A percentile compares a stretch with the other conserved stretches of the same genome.
Evolutionary conservation across 768 basidiomycete species (phyloP).

Genomic region (Serendipita sp.): DNA sequence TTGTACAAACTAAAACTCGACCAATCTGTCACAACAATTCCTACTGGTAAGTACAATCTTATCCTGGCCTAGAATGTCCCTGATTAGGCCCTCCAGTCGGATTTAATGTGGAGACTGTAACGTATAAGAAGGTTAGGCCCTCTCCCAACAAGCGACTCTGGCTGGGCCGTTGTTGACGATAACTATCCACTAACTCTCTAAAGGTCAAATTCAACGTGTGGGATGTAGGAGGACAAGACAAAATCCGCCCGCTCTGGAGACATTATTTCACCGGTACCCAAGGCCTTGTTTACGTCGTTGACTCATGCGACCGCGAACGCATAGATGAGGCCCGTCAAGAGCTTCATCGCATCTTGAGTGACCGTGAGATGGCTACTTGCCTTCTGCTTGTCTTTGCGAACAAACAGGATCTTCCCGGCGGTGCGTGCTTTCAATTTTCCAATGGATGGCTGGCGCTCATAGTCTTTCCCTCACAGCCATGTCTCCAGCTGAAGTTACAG

Average conservation of each 20-base stretch:
- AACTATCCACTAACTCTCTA: neutral
- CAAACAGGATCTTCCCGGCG: constrained; percentile 95
- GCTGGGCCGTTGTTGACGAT: neutral
- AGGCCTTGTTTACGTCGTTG: constrained; percentile 94
- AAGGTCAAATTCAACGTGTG: constrained; percentile 72
- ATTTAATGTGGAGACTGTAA: constrained; percentile 98
- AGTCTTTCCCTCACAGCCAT: constrained; percentile 41
- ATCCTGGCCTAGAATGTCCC: neutral
- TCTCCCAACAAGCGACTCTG: no score
- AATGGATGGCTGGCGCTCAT: neutral
- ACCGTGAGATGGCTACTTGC: constrained; percentile 97
- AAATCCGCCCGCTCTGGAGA: constrained; percentile 95
- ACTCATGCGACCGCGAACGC: constrained; percentile 87
- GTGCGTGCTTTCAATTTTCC: constrained; percentile 29
- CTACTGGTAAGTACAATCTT: constrained; percentile 47
- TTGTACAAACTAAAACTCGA: constrained; percentile 98
- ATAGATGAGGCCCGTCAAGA: constrained; percentile 95
- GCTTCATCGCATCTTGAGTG: constrained; percentile 86
- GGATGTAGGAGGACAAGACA: constrained; percentile 99
- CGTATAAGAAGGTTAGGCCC: constrained; percentile 72
- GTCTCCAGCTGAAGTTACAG: constrained; percentile 98
- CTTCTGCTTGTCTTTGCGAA: constrained; percentile 96
- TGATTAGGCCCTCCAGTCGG: constrained; percentile 40
- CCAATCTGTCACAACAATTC: constrained; percentile 96
- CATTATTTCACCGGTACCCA: constrained; percentile 99